A percentile compares a stretch with the other conserved stretches of the same genome.
These are phyloP conservation scores for Penicillium simplicissimum DNA, from an alignment of 495 filamentous ascomycete genomes.

Conservation along the genomic window DNA sequence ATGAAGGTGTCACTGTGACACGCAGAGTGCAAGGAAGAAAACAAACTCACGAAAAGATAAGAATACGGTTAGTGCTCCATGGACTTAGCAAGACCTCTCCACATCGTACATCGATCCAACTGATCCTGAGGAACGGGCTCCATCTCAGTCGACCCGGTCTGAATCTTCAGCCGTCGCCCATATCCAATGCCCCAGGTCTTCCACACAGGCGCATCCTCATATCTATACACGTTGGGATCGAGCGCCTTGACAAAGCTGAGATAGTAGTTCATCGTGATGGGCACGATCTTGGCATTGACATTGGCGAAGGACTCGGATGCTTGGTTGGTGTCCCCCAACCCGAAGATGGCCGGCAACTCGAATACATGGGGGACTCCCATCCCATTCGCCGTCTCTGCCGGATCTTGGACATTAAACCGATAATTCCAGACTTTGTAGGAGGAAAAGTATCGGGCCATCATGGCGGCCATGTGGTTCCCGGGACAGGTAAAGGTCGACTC, in stretches of 20 bases:
- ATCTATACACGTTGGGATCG: slow-evolving; percentile 55
- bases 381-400: slow-evolving; percentile 46
- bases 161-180: slow-evolving; percentile 41
- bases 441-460: slow-evolving; percentile 41
- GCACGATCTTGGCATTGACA: slow-evolving; percentile 48
- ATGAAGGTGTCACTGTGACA: not conserved
- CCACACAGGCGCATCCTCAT: slow-evolving; percentile 45
- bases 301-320: slow-evolving; percentile 24
- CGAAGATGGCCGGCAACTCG: slow-evolving; percentile 62
- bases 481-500: slow-evolving; percentile 70
- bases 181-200: slow-evolving; percentile 31
- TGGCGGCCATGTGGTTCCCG: slow-evolving; percentile 39
- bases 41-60: not conserved
- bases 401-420: slow-evolving; percentile 61
- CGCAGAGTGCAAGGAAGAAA: not conserved
- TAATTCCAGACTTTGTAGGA: slow-evolving; percentile 54
- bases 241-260: slow-evolving; percentile 61
- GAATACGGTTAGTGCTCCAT: slow-evolving; percentile 20
- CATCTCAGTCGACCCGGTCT: slow-evolving; percentile 56
- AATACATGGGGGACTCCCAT: slow-evolving; percentile 64
- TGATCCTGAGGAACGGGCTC: slow-evolving; percentile 49
- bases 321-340: slow-evolving; percentile 26
- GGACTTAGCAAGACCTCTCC: slow-evolving; percentile 27
- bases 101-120: slow-evolving; percentile 46
- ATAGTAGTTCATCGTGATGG: slow-evolving; percentile 63